These are phyloP conservation scores for Trichoderma koningii DNA, from an alignment of 2,329 filamentous ascomycete genomes.

Conservation along the genomic window DNA sequence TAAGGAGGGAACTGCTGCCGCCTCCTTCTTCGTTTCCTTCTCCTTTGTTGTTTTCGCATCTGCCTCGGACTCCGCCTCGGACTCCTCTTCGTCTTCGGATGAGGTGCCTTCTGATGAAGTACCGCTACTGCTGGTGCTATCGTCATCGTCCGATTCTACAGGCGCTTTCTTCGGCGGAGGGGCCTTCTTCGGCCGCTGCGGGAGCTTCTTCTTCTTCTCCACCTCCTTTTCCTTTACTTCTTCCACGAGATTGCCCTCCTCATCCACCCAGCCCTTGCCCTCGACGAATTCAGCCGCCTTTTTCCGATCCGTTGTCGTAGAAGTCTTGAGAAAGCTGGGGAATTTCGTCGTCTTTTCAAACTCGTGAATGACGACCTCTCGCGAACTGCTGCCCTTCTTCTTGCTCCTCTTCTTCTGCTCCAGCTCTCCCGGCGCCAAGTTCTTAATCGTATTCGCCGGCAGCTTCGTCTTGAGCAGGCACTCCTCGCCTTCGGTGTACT, in stretches of 20 bases:
- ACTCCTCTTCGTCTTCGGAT: conserved; percentile 33
- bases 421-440: conserved; percentile 44
- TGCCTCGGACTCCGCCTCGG: no score
- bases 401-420: conserved; percentile 63
- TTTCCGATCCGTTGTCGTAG: conserved; percentile 39
- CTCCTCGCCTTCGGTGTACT: conserved; percentile 79
- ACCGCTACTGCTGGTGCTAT: conserved; percentile 46
- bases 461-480: conserved; percentile 82
- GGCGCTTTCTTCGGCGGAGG: conserved; percentile 30
- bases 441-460: conserved; percentile 51
- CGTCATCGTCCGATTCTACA: conserved; percentile 37
- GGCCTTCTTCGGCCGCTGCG: conserved; percentile 32
- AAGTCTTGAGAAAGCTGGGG: conserved; percentile 74
- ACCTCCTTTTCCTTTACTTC: conserved; percentile 47
- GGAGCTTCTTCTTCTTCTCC: conserved; percentile 7
- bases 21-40: conserved; percentile 28
- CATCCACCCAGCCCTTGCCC: conserved; percentile 85
- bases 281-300: conserved; percentile 68
- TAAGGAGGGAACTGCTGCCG: conserved; percentile 29
- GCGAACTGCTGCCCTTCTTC: conserved; percentile 49
- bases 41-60: no score
- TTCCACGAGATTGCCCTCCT: conserved; percentile 75
- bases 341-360: conserved; percentile 84
- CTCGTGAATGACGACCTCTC: conserved; percentile 77
- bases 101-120: conserved; percentile 40